Evolutionary conservation across 2,329 filamentous ascomycete genomes (phyloP), one percentile per base, ranked within the genome.

Genomic region (Sporothrix luriei): DNA sequence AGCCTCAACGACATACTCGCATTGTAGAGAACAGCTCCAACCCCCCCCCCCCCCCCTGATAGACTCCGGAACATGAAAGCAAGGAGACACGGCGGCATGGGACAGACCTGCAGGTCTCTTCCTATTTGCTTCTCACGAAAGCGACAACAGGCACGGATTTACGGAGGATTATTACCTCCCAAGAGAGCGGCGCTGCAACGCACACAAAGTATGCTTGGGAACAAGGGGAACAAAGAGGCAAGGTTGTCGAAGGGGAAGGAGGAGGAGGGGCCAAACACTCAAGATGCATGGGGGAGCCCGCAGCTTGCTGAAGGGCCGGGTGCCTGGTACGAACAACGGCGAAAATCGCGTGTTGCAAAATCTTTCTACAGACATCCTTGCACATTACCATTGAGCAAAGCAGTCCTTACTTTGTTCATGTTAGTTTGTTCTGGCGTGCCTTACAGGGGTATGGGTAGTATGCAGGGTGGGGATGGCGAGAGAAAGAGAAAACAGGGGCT

Each of bases 401-500:
- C 43, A 38, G 51, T 16, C 43, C 24, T 26, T 51, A 40, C 38
- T 33, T 7, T 9, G 33, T 33, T 33, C 33, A 40, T 52, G 49
- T 57, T 65, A 62, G 57, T 51, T 51, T 51, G 14, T 46, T 52
- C 69, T 71, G 68, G 62, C 62, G 69, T 71, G 66, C 59, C 69
- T 61, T 66, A n/a, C 69, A 71, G 69, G 69, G 69, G 33, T 49
- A 66, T 55, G 48, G 48, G 48, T 38, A 52, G 46, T 43, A 66
- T 46, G 29, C 65, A 70, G 54, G 48, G 55, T 68, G 65, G 64
- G 51, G 61, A 14, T 24, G 55, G 14, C 26, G 55, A 16, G 66
- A 52, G 67, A 59, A 24, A n/a, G 55, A 38, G 54, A 57, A 64
- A 46, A 43, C n/a, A 61, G 57, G 57, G 57, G 46, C 19, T 40